A percentile compares a stretch with the other conserved stretches of the same genome.
These are phyloP conservation scores for Aspergillus caelatus DNA, from an alignment of 2,329 filamentous ascomycete genomes.

Conservation along the genomic window DNA sequence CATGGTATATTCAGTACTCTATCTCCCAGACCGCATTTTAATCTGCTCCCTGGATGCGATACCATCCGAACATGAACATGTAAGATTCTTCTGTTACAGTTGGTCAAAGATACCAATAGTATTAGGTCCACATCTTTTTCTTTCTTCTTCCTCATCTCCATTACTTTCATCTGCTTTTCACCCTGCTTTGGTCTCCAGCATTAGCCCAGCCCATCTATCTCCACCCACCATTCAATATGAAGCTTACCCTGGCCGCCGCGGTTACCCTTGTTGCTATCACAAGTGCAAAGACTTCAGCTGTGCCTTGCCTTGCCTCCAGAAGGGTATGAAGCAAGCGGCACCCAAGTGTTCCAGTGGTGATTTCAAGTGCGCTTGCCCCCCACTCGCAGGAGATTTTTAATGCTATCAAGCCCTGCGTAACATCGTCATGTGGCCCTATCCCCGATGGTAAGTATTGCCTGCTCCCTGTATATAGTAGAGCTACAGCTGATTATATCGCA, in stretches of 20 bases:
- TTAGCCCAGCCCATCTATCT: not conserved
- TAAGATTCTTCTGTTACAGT: too few species aligned
- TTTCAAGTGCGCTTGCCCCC: not conserved
- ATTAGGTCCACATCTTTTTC: not conserved
- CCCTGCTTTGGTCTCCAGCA: not conserved
- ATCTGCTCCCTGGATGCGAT: not conserved
- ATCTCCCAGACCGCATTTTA: not conserved
- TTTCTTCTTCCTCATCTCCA: not conserved
- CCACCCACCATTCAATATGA: not conserved
- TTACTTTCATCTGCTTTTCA: not conserved
- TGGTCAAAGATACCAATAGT: not conserved
- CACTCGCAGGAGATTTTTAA: not conserved
- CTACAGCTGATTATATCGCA: not conserved
- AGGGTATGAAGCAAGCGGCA: not conserved
- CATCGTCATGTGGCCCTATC: not conserved
- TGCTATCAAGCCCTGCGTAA: not conserved
- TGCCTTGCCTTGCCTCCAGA: not conserved
- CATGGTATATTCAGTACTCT: not conserved
- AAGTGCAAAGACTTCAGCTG: not conserved
- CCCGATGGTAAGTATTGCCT: not conserved
- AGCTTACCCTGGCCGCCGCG: not conserved
- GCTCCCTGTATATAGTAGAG: not conserved
- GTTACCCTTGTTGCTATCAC: not conserved
- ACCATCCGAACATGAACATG: not conserved
- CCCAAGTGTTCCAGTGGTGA: not conserved